A percentile compares a stretch with the other conserved stretches of the same genome.
These are phyloP conservation scores for Aspergillus melleus DNA, from an alignment of 2,329 filamentous ascomycete species.

Conservation along the genomic window DNA sequence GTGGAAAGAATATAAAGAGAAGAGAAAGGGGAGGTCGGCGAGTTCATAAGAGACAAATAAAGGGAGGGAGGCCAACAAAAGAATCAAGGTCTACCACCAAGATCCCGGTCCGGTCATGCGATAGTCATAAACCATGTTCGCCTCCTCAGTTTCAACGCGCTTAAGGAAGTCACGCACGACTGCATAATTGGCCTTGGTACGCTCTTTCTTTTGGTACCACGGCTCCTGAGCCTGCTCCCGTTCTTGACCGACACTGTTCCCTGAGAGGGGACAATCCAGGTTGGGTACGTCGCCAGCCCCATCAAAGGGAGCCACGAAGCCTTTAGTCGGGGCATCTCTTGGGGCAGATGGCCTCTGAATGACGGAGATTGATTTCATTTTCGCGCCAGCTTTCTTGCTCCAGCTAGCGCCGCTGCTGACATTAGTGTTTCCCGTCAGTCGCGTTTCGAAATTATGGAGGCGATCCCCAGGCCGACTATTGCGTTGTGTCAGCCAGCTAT, in stretches of 20 bases:
- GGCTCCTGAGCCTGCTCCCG: background rate
- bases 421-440: background rate
- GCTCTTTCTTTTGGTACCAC: background rate
- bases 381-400: background rate
- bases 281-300: conserved; percentile 23
- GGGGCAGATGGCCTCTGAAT: conserved; percentile 28
- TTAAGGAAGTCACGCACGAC: conserved; percentile 26
- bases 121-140: conserved; percentile 18
- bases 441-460: background rate
- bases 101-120: background rate
- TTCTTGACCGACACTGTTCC: background rate
- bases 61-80: background rate
- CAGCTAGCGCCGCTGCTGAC: background rate
- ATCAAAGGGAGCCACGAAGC: conserved; percentile 31
- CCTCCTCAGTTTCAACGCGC: conserved; percentile 25
- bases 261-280: background rate
- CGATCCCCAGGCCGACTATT: background rate
- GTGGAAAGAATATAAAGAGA: background rate
- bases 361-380: conserved; percentile 6
- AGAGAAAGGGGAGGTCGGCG: background rate
- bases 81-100: background rate
- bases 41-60: background rate
- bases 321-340: conserved; percentile 31
- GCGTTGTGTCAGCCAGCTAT: background rate
- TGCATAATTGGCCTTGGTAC: conserved; percentile 4